A percentile compares a stretch with the other conserved stretches of the same genome.
Evolutionary conservation across 257 asterid genomes (phyloP).

Genomic region (Rhazya stricta): DNA sequence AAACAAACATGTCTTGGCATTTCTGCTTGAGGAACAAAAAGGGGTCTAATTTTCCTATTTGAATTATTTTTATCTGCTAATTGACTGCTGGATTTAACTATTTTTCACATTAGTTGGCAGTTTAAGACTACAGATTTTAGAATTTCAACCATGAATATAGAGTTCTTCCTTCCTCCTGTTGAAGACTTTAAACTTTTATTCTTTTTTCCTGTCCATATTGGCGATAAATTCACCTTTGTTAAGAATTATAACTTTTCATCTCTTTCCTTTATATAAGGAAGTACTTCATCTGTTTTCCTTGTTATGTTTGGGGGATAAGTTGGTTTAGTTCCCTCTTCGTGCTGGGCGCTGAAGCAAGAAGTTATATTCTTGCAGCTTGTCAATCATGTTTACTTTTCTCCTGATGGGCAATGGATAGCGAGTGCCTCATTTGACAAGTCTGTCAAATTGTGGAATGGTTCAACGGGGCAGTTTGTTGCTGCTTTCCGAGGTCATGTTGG

Average conservation of each 20-base stretch:
- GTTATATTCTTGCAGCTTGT: conserved; percentile 60
- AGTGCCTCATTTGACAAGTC: conserved; percentile 97
- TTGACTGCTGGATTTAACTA: not conserved
- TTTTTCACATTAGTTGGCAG: not conserved
- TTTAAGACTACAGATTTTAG: not conserved
- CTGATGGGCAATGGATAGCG: conserved; percentile 93
- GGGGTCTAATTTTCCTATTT: not conserved
- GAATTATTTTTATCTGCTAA: not conserved
- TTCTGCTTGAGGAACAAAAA: not conserved
- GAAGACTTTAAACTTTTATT: not conserved
- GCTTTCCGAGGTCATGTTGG: conserved; percentile 96
- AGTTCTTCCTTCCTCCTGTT: not conserved
- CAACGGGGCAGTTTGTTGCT: conserved; percentile 79
- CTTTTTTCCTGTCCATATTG: not conserved
- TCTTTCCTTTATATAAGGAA: not conserved
- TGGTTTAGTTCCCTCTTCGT: conserved; percentile 6
- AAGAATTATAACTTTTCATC: not conserved
- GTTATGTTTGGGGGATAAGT: not conserved
- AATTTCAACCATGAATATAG: not conserved
- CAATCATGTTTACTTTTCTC: conserved; percentile 94
- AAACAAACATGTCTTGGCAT: not conserved
- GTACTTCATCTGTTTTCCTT: not conserved
- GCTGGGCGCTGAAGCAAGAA: conserved; percentile 7
- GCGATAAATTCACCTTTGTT: not conserved
- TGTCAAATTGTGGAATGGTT: conserved; percentile 91